Evolutionary conservation across 495 filamentous ascomycete genomes (phyloP).

Genomic region (Tricharina praecox): DNA sequence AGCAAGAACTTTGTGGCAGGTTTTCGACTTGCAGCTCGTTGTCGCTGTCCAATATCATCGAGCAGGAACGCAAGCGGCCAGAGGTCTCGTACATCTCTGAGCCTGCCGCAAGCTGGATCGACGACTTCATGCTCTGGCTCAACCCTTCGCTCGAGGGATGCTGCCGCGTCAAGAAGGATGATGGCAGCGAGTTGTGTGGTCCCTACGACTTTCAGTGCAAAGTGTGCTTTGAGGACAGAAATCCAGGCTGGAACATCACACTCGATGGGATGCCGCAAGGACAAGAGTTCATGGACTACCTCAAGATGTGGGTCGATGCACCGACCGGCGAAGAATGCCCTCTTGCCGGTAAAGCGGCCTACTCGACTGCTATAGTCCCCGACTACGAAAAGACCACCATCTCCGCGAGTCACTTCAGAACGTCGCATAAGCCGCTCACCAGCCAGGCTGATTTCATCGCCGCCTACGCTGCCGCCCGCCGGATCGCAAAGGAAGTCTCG

Average conservation of each 20-base stretch:
- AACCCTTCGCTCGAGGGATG: slow-evolving; percentile 70
- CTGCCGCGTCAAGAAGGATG: slow-evolving; percentile 37
- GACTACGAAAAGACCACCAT: slow-evolving; percentile 47
- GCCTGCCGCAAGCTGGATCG: slow-evolving; percentile 87
- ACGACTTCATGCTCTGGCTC: slow-evolving; percentile 91
- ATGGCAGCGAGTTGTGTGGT: slow-evolving; percentile 20
- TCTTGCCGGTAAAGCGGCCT: slow-evolving; percentile 71
- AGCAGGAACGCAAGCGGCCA: slow-evolving; percentile 78
- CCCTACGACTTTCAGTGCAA: slow-evolving; percentile 35
- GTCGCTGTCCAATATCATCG: slow-evolving; percentile 72
- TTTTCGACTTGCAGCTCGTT: slow-evolving; percentile 72
- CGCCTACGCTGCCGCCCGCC: slow-evolving; percentile 73
- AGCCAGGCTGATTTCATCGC: slow-evolving; percentile 88
- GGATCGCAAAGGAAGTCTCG: slow-evolving; percentile 62
- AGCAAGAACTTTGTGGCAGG: slow-evolving; percentile 76
- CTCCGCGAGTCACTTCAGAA: slow-evolving; percentile 76
- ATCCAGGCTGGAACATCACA: slow-evolving; percentile 72
- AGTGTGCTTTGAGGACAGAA: slow-evolving; percentile 58
- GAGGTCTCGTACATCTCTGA: slow-evolving; percentile 83
- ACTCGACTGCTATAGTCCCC: slow-evolving; percentile 69
- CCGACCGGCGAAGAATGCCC: slow-evolving; percentile 73
- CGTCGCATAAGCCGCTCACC: slow-evolving; percentile 65
- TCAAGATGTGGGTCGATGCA: slow-evolving; percentile 60
- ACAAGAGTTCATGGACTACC: slow-evolving; percentile 70
- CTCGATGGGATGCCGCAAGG: slow-evolving; percentile 84